These are phyloP conservation scores for Aspergillus bridgeri DNA, from an alignment of 495 filamentous ascomycete genomes.

Conservation along the genomic window DNA sequence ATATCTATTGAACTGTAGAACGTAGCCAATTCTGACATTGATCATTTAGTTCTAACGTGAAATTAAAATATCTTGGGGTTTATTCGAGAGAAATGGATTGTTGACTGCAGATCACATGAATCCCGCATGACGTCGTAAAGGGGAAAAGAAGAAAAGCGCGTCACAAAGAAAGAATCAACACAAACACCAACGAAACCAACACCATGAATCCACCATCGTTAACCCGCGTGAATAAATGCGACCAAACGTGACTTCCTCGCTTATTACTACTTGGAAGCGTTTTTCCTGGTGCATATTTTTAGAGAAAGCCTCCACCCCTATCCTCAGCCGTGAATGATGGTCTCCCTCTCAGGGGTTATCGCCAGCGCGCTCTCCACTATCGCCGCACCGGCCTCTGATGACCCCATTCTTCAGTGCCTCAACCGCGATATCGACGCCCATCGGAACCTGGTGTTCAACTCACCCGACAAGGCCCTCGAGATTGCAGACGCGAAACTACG, in stretches of 20 bases:
- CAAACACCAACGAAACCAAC: no score
- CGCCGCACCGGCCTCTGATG: constrained; percentile 28
- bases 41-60: no score
- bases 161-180: neutral
- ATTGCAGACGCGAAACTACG: constrained; percentile 63
- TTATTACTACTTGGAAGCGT: neutral
- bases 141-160: neutral
- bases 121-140: neutral
- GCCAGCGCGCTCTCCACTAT: constrained; percentile 28
- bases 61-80: no score
- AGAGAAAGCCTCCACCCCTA: neutral
- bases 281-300: neutral
- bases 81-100: no score
- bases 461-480: constrained; percentile 36
- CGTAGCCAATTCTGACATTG: no score
- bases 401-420: constrained; percentile 44
- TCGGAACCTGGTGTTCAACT: constrained; percentile 28
- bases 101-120: neutral
- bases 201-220: neutral
- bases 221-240: no score
- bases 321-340: constrained; percentile 6
- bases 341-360: constrained; percentile 17
- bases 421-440: constrained; percentile 22
- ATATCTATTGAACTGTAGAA: no score
- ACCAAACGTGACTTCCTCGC: neutral